Evolutionary conservation across 345 rosid genomes (phyloP).

Genomic region (Nasturtium officinale): DNA sequence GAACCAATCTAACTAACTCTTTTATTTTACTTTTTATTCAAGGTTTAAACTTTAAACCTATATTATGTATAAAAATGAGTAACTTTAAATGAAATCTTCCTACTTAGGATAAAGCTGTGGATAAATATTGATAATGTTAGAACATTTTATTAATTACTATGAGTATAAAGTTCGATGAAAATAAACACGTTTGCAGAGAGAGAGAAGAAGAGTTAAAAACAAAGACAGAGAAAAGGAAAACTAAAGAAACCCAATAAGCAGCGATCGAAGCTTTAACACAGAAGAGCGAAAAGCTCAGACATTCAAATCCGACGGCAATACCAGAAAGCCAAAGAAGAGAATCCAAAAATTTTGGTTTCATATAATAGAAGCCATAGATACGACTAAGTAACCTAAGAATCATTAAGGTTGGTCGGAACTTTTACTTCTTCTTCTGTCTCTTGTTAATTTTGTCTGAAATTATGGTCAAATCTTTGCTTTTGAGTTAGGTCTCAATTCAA

Average conservation of each 20-base stretch:
- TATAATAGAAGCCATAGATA: conserved; percentile 31
- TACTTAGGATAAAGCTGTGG: conserved; percentile 1
- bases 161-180: conserved; percentile 11
- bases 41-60: background rate
- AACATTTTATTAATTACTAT: background rate
- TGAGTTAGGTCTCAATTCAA: conserved; percentile 40
- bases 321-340: conserved; percentile 22
- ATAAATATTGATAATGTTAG: background rate
- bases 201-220: conserved; percentile 18
- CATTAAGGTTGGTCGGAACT: conserved; percentile 35
- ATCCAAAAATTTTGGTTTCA: conserved; percentile 9
- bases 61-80: background rate
- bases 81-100: background rate
- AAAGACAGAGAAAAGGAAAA: conserved; percentile 24
- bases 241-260: conserved; percentile 48
- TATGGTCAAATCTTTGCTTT: conserved; percentile 48
- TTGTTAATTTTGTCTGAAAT: conserved; percentile 48
- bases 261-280: conserved; percentile 57
- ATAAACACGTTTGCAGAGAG: conserved; percentile 37
- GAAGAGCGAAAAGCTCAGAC: conserved; percentile 46
- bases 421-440: conserved; percentile 21
- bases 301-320: conserved; percentile 46
- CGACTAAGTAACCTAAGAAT: conserved; percentile 37
- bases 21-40: background rate
- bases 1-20: background rate